These are phyloP conservation scores for Sugiyamaella lignohabitans DNA, from an alignment of 805 yeast species.

Conservation along the genomic window DNA sequence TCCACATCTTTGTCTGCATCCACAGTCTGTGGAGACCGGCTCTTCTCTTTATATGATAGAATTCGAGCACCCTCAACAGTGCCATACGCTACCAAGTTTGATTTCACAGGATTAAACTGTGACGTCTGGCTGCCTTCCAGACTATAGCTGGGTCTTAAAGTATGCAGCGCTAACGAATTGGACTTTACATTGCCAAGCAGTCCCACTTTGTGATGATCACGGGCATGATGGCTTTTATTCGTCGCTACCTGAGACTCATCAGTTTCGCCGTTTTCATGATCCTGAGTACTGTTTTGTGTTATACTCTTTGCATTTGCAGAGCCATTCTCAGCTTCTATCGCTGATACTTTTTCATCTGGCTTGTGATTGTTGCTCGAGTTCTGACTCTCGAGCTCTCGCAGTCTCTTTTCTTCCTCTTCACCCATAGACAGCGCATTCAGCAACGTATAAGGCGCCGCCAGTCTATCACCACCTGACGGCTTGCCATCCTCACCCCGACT, in stretches of 20 bases:
- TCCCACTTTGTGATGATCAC: too few relatives aligned
- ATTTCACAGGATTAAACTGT: slow-evolving; percentile 9
- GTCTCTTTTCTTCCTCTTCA: slow-evolving; percentile 4
- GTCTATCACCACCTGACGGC: slow-evolving; percentile 17
- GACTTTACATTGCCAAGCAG: background rate
- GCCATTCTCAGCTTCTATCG: background rate
- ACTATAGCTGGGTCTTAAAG: too few relatives aligned
- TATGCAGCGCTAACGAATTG: too few relatives aligned
- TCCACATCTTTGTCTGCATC: background rate
- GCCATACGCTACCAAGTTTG: background rate
- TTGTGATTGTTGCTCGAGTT: too few relatives aligned
- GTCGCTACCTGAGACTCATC: background rate
- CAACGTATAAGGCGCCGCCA: slow-evolving; percentile 17
- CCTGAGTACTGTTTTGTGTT: background rate
- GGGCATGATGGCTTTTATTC: too few relatives aligned
- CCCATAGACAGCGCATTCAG: slow-evolving; percentile 18
- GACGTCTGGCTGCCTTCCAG: slow-evolving; percentile 7
- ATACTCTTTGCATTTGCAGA: background rate
- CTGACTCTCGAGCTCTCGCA: background rate
- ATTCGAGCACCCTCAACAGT: background rate
- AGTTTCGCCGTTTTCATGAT: background rate
- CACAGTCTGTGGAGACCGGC: background rate
- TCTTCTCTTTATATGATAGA: background rate
- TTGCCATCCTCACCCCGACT: background rate
- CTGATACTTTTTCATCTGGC: too few relatives aligned